Conservation (phyloP, 176 grass and related monocot genomes). For the Pontederia paniculata region DNA sequence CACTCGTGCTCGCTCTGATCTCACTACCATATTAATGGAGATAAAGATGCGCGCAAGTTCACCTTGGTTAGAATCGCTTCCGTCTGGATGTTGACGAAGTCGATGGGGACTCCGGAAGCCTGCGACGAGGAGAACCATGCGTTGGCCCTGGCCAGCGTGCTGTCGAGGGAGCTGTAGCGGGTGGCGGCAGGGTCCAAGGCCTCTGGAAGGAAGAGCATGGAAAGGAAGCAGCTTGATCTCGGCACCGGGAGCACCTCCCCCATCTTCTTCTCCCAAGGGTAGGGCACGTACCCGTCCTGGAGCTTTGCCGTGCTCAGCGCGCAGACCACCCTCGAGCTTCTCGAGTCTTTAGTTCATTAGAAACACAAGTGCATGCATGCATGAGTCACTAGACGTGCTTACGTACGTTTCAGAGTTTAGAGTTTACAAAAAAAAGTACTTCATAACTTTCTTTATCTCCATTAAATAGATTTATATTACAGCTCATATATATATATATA, state of each 20-base stretch:
- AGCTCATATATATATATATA: too few relatives aligned
- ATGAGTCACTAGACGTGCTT: too few relatives aligned
- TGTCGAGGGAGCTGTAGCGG: slow-evolving; percentile 11
- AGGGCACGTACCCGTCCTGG: slow-evolving; percentile 14
- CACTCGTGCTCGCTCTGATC: too few relatives aligned
- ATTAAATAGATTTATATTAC: too few relatives aligned
- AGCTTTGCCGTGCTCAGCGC: slow-evolving; percentile 5
- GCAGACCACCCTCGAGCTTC: slow-evolving; percentile 19
- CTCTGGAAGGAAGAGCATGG: slow-evolving; percentile 9
- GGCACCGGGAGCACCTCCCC: background rate
- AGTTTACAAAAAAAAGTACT: too few relatives aligned
- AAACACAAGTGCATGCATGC: too few relatives aligned
- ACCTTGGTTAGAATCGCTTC: slow-evolving; percentile 20
- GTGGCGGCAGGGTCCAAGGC: background rate
- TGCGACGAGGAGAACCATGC: slow-evolving; percentile 10
- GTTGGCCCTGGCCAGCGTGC: slow-evolving; percentile 14
- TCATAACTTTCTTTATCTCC: too few relatives aligned
- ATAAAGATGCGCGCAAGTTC: background rate
- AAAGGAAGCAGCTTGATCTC: slow-evolving; percentile 11
- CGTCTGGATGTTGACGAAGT: slow-evolving; percentile 13
- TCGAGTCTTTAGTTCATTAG: background rate
- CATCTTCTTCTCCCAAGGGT: slow-evolving; percentile 13
- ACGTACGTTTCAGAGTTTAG: too few relatives aligned
- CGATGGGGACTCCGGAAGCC: slow-evolving; percentile 9
- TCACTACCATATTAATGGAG: background rate